Percentiles rank a stretch among this genome's conserved stretches.
Conservation (phyloP, 495 filamentous ascomycete genomes). For the Penicillium fimorum region DNA sequence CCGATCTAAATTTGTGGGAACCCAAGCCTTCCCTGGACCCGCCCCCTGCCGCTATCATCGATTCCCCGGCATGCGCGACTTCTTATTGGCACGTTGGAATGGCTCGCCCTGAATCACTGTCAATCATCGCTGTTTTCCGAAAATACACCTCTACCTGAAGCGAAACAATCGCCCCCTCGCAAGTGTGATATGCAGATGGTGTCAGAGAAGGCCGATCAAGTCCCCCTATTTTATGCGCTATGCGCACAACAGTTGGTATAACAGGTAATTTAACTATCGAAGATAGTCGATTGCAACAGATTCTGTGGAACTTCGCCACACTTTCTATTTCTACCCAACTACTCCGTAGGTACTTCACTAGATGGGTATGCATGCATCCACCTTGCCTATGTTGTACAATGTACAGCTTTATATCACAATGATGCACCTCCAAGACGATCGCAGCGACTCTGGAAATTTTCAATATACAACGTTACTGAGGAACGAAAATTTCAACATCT, state of each 20-base stretch:
- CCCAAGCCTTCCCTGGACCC: conserved; percentile 29
- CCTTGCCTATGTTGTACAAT: conserved; percentile 4
- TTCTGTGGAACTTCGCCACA: not conserved
- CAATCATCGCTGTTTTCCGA: conserved; percentile 8
- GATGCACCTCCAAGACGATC: conserved; percentile 2
- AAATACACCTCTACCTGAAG: conserved; percentile 12
- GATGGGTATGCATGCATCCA: not conserved
- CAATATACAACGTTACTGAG: not conserved
- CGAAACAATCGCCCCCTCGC: conserved; percentile 13
- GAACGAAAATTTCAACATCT: conserved; percentile 4
- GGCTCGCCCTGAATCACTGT: conserved; percentile 22
- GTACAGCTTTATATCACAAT: conserved; percentile 3
- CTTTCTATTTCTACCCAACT: not conserved
- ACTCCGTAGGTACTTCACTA: not conserved
- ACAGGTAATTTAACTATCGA: not conserved
- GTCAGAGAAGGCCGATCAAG: not conserved
- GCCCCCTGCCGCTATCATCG: conserved; percentile 30
- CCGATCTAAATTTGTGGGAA: conserved; percentile 29
- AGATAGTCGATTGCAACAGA: not conserved
- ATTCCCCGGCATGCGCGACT: conserved; percentile 22
- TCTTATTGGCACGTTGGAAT: conserved; percentile 30
- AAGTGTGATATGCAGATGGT: conserved; percentile 2
- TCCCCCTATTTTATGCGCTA: conserved; percentile 2
- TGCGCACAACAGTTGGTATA: not conserved
- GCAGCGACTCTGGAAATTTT: conserved; percentile 1